Percentiles rank a stretch among this genome's conserved stretches.
Evolutionary conservation across 176 grass and related monocot species (phyloP).

Genomic region (Chloris gayana): DNA sequence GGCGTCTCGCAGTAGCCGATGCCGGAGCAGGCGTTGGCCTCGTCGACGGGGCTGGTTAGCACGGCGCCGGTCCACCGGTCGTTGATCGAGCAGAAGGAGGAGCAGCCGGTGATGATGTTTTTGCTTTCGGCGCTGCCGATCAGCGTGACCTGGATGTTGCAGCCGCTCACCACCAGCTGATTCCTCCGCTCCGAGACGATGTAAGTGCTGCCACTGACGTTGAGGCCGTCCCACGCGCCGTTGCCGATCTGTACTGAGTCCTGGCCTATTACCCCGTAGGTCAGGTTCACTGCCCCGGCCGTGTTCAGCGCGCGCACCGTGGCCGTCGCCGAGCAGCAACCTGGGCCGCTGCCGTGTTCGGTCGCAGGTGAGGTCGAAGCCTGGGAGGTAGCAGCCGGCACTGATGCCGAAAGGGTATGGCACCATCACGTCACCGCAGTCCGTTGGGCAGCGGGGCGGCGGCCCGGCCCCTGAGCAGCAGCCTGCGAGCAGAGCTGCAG

Average conservation of each 20-base stretch:
- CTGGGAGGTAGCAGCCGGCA: not conserved
- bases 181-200: not conserved
- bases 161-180: conserved; percentile 5
- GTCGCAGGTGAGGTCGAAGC: conserved; percentile 40
- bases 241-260: not conserved
- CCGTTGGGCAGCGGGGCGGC: not conserved
- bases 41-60: not conserved
- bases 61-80: not conserved
- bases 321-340: conserved; percentile 24
- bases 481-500: not conserved
- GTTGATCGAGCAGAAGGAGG: conserved; percentile 26
- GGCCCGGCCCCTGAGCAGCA: not conserved
- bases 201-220: not conserved
- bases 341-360: not conserved
- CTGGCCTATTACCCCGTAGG: not conserved
- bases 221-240: not conserved
- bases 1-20: conserved; percentile 17
- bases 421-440: conserved; percentile 20
- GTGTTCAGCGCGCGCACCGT: conserved; percentile 13
- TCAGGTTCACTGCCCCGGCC: not conserved
- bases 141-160: conserved; percentile 15
- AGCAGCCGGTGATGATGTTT: conserved; percentile 33
- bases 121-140: not conserved
- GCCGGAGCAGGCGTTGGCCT: not conserved
- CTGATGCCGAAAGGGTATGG: conserved; percentile 30